phyloP scores from a whole-genome alignment of 2,329 filamentous ascomycete genomes.

The Nemania abortiva region DNA sequence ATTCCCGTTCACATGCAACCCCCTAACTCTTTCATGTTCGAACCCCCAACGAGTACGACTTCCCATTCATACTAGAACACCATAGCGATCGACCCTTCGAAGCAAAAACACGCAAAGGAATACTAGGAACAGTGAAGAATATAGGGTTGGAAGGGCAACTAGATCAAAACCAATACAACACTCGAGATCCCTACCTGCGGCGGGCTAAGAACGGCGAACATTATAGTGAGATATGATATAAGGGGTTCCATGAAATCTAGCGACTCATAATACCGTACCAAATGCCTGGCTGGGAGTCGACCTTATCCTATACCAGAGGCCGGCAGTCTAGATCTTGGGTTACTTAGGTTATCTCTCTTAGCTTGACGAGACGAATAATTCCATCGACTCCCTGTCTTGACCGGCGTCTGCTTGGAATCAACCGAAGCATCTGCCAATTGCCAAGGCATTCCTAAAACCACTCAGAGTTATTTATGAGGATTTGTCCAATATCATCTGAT shows the following conservation, averaged over 20 bases:
- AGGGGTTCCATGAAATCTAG: background rate
- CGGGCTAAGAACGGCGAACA: background rate
- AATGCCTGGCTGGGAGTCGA: background rate
- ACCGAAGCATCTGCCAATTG: background rate
- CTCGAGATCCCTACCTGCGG: background rate
- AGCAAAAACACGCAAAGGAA: background rate
- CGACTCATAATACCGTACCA: no score
- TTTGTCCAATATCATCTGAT: slow-evolving; percentile 1
- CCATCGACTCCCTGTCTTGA: background rate
- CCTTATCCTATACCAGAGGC: background rate
- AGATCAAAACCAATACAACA: background rate
- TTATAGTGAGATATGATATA: background rate
- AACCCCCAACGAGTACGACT: background rate
- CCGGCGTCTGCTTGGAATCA: background rate
- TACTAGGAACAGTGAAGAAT: background rate
- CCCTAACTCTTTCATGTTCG: background rate
- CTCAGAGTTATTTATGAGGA: background rate
- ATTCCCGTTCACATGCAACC: background rate
- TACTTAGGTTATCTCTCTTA: background rate
- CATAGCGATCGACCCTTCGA: background rate
- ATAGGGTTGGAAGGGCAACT: background rate
- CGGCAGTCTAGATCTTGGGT: background rate
- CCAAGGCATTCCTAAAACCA: background rate
- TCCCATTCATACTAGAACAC: background rate
- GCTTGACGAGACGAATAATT: background rate